Evolutionary conservation across 371 early-diverging fungal genomes (phyloP).

Genomic region (Rhizopus delemar): DNA sequence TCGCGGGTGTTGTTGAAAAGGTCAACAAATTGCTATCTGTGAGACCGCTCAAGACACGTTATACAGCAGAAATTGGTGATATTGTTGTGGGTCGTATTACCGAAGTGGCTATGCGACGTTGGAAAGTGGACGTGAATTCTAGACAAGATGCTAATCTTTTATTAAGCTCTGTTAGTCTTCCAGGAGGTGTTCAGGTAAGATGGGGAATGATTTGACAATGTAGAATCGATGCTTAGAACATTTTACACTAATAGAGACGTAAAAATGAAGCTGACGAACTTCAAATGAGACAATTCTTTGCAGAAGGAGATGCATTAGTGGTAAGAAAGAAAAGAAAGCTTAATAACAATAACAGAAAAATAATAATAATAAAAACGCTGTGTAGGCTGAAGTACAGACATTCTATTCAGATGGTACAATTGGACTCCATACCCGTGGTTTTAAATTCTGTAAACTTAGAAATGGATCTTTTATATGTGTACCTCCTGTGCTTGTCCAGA

Average conservation of each 20-base stretch:
- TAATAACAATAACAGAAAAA: neutral
- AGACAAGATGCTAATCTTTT: slow-evolving; percentile 88
- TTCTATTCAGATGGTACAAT: slow-evolving; percentile 88
- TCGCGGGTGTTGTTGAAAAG: slow-evolving; percentile 91
- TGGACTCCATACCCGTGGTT: slow-evolving; percentile 93
- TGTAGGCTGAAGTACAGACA: slow-evolving; percentile 93
- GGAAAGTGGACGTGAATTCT: slow-evolving; percentile 96
- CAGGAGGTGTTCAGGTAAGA: slow-evolving; percentile 92
- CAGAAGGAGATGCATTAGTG: slow-evolving; percentile 95
- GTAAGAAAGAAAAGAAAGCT: slow-evolving; percentile 37
- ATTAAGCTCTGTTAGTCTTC: slow-evolving; percentile 94
- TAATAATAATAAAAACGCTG: neutral
- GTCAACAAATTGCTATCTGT: slow-evolving; percentile 97
- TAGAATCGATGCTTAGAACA: neutral
- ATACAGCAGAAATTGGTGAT: slow-evolving; percentile 96
- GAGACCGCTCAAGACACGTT: slow-evolving; percentile 84
- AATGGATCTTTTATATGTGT: slow-evolving; percentile 89
- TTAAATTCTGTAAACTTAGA: slow-evolving; percentile 96
- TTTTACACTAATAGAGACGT: slow-evolving; percentile 66
- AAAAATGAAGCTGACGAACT: slow-evolving; percentile 98
- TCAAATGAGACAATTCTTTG: slow-evolving; percentile 95
- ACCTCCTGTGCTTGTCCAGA: slow-evolving; percentile 83
- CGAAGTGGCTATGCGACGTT: slow-evolving; percentile 79
- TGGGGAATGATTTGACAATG: neutral
- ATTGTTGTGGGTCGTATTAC: slow-evolving; percentile 97